phyloP scores from a whole-genome alignment of 352 stramenopile genomes.

The Phytophthora foliorum region DNA sequence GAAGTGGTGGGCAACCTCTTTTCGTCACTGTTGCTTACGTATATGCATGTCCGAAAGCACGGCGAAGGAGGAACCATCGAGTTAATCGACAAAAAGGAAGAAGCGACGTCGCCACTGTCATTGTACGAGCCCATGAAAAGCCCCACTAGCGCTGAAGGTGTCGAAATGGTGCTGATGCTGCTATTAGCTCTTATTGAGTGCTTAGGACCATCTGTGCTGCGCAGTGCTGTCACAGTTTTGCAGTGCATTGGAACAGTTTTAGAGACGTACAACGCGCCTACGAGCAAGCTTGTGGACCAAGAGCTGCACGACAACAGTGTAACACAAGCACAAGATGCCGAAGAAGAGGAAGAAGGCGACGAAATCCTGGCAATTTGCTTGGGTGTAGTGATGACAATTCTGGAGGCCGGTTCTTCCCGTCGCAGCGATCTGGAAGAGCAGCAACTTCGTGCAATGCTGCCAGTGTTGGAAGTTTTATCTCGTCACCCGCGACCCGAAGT shows the following conservation, averaged over 20 bases:
- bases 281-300: constrained; percentile 42
- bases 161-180: constrained; percentile 72
- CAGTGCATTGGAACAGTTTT: constrained; percentile 80
- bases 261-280: constrained; percentile 57
- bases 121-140: constrained; percentile 51
- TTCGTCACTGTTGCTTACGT: constrained; percentile 76
- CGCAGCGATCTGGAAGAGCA: constrained; percentile 66
- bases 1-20: constrained; percentile 83
- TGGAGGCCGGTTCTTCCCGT: constrained; percentile 66
- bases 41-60: constrained; percentile 72
- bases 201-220: constrained; percentile 78
- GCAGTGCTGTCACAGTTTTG: constrained; percentile 69
- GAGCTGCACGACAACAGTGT: constrained; percentile 21
- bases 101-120: constrained; percentile 7
- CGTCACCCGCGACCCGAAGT: constrained; percentile 62
- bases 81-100: constrained; percentile 1
- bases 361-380: constrained; percentile 87
- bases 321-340: constrained; percentile 21
- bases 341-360: constrained; percentile 61
- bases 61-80: constrained; percentile 7
- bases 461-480: constrained; percentile 71
- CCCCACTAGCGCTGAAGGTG: constrained; percentile 41
- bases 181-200: constrained; percentile 79
- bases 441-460: constrained; percentile 68
- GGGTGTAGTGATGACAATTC: constrained; percentile 80